These are phyloP conservation scores for Teunomyces funiuensis DNA, from an alignment of 805 yeast species.

Conservation along the genomic window DNA sequence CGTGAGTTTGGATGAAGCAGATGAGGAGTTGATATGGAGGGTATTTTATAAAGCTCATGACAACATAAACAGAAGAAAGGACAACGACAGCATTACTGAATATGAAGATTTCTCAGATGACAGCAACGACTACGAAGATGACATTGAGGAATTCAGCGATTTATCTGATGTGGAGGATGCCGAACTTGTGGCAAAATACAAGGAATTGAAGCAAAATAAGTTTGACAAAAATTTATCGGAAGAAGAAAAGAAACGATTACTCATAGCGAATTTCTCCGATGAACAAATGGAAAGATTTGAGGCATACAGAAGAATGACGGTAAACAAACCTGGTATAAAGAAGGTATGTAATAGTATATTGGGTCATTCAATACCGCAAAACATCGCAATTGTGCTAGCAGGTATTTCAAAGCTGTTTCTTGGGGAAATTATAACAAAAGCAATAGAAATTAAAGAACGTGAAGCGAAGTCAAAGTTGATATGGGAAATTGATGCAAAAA, in stretches of 20 bases:
- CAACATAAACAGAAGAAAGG: constrained; percentile 8
- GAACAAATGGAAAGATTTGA: constrained; percentile 87
- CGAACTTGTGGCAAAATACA: constrained; percentile 31
- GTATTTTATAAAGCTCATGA: constrained; percentile 36
- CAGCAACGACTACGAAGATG: constrained; percentile 21
- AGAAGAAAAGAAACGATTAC: constrained; percentile 58
- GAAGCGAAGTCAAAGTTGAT: constrained; percentile 45
- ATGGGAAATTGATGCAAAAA: constrained; percentile 39
- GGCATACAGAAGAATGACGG: constrained; percentile 71
- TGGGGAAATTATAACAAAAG: constrained; percentile 86
- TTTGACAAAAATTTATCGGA: constrained; percentile 30
- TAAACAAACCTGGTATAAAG: constrained; percentile 67
- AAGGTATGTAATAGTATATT: constrained; percentile 75
- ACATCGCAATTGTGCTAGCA: constrained; percentile 76
- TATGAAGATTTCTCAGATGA: constrained; percentile 18
- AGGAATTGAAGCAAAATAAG: constrained; percentile 31
- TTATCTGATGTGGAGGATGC: constrained; percentile 36
- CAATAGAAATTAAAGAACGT: constrained; percentile 66
- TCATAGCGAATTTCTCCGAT: constrained; percentile 72
- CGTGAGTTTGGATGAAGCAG: constrained; percentile 44
- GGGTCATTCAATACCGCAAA: constrained; percentile 77
- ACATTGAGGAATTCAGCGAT: constrained; percentile 24
- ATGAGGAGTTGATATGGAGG: constrained; percentile 44
- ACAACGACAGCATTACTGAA: constrained; percentile 9
- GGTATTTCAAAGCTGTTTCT: constrained; percentile 86